Percentiles rank a stretch among this genome's conserved stretches.
Conservation (phyloP, 1,284 basidiomycete species). For the Mixia osmundae region DNA sequence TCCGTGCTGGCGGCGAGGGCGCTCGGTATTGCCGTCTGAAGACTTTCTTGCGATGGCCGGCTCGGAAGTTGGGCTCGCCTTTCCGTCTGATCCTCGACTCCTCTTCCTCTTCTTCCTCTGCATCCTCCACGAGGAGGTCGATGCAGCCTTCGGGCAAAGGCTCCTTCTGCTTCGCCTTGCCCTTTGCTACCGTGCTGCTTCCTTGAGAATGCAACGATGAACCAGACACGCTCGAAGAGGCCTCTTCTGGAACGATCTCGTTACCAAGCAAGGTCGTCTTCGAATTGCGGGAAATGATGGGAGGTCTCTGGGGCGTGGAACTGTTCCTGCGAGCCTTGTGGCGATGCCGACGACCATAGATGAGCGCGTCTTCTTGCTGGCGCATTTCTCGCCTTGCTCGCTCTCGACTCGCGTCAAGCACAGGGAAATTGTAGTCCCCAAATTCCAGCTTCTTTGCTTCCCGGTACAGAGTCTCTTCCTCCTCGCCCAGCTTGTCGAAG, state of each 20-base stretch:
- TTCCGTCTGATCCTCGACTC: constrained; percentile 26
- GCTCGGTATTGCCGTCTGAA: constrained; percentile 8
- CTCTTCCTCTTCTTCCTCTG: constrained; percentile 30
- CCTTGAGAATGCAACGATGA: not conserved
- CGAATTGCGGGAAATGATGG: too few species aligned
- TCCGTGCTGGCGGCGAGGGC: not conserved
- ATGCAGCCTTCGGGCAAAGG: constrained; percentile 45
- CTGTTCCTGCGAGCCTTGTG: too few species aligned
- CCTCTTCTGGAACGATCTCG: too few species aligned
- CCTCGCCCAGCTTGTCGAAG: constrained; percentile 25
- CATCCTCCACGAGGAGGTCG: constrained; percentile 46
- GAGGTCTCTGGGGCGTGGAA: too few species aligned
- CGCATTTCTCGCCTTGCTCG: constrained; percentile 15
- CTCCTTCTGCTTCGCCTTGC: constrained; percentile 6
- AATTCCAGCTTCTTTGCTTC: constrained; percentile 51
- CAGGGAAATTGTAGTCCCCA: constrained; percentile 80
- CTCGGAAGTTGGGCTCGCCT: constrained; percentile 4
- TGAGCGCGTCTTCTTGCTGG: constrained; percentile 13
- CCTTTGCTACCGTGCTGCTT: constrained; percentile 1
- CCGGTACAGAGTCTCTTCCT: constrained; percentile 36
- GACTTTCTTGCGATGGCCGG: constrained; percentile 2
- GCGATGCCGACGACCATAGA: constrained; percentile 5
- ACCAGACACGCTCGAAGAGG: too few species aligned
- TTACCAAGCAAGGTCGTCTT: too few species aligned
- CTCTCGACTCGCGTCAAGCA: constrained; percentile 18